Evolutionary conservation across 768 basidiomycete genomes (phyloP).

Genomic region (Lyophyllum semitale): DNA sequence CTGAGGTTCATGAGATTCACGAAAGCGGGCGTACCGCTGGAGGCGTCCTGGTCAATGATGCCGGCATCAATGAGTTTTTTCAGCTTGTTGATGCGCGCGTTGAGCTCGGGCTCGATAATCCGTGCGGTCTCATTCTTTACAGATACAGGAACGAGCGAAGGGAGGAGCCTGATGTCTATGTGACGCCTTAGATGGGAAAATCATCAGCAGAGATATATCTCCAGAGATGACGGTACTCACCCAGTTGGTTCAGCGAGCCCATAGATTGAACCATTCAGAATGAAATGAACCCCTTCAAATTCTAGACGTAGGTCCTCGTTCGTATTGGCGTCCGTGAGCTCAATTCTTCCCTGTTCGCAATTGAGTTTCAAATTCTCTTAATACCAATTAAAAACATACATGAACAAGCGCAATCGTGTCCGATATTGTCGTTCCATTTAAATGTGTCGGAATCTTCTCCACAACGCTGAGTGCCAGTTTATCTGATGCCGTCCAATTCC

Average conservation of each 20-base stretch:
- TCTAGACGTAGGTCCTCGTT: slow-evolving; percentile 66
- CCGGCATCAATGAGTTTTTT: slow-evolving; percentile 69
- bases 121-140: slow-evolving; percentile 59
- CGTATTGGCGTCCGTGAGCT: slow-evolving; percentile 55
- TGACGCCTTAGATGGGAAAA: slow-evolving; percentile 37
- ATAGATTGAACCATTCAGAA: slow-evolving; percentile 74
- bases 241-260: slow-evolving; percentile 67
- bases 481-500: slow-evolving; percentile 71
- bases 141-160: slow-evolving; percentile 61
- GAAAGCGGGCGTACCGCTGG: slow-evolving; percentile 25
- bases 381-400: slow-evolving; percentile 43
- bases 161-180: slow-evolving; percentile 68
- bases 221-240: slow-evolving; percentile 36
- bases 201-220: not conserved
- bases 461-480: slow-evolving; percentile 67
- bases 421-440: slow-evolving; percentile 34
- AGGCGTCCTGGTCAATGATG: slow-evolving; percentile 54
- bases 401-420: slow-evolving; percentile 61
- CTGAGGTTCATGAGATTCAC: not conserved
- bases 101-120: slow-evolving; percentile 61
- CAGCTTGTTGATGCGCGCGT: slow-evolving; percentile 57
- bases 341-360: slow-evolving; percentile 62
- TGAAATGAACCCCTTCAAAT: slow-evolving; percentile 77
- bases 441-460: slow-evolving; percentile 51
- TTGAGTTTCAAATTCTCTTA: slow-evolving; percentile 3